These are phyloP conservation scores for Nematocida sp. DNA, from an alignment of 371 early-diverging fungal genomes.

Conservation along the genomic window DNA sequence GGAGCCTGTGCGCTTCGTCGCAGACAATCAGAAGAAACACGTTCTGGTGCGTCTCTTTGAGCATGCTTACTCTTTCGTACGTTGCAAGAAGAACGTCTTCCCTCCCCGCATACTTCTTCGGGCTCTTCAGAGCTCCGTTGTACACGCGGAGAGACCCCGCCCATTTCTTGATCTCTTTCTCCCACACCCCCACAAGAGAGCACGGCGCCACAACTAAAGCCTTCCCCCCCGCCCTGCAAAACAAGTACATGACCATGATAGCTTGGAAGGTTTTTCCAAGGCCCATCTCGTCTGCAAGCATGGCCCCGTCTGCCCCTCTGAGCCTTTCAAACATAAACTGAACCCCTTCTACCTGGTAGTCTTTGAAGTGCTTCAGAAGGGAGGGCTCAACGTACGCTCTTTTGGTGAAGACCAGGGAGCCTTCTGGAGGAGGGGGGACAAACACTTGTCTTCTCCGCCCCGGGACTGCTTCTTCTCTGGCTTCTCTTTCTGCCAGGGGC, in stretches of 20 bases:
- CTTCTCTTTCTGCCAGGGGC: not conserved
- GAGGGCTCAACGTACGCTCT: slow-evolving; percentile 50
- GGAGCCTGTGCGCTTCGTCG: slow-evolving; percentile 97
- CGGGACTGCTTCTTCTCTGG: not conserved
- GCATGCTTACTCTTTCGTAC: slow-evolving; percentile 86
- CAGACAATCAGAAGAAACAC: slow-evolving; percentile 84
- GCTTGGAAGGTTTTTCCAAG: slow-evolving; percentile 95
- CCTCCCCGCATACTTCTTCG: slow-evolving; percentile 69
- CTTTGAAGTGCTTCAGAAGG: slow-evolving; percentile 36
- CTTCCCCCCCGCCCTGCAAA: slow-evolving; percentile 68
- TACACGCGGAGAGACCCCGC: slow-evolving; percentile 78
- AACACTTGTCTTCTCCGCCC: not conserved
- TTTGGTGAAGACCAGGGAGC: slow-evolving; percentile 41
- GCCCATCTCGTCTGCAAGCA: slow-evolving; percentile 98
- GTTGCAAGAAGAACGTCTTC: slow-evolving; percentile 88
- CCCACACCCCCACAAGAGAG: slow-evolving; percentile 91
- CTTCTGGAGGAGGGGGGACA: slow-evolving; percentile 35
- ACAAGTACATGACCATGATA: slow-evolving; percentile 83
- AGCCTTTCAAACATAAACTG: slow-evolving; percentile 64
- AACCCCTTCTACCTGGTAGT: slow-evolving; percentile 67
- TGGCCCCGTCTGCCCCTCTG: slow-evolving; percentile 70
- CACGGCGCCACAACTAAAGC: slow-evolving; percentile 89
- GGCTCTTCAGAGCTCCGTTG: slow-evolving; percentile 77
- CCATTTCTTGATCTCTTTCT: slow-evolving; percentile 81
- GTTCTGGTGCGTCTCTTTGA: slow-evolving; percentile 73